Evolutionary conservation across 2,329 filamentous ascomycete genomes (phyloP), one percentile per base, ranked within the genome.

Genomic region (Xylaria sp.): DNA sequence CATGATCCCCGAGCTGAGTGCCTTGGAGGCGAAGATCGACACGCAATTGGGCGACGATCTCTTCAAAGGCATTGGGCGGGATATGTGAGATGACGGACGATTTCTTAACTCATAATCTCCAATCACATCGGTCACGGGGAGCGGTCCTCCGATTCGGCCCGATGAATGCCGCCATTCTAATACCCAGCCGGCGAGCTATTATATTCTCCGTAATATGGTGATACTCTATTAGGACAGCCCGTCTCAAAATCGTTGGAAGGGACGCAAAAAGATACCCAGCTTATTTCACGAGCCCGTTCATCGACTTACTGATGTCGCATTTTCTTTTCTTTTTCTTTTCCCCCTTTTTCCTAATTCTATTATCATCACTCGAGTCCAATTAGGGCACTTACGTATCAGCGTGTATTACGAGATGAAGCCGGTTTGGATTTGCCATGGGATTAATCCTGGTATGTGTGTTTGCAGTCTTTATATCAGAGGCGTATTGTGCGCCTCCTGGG

Each of bases 1-100:
- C 28, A 88, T 85, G 85, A 89, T 89, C 59, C 87, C 87, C 23
- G 87, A 89, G 75, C 80, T 89, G 58, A 81, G 78, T 73, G 82
- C 84, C 57, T 80, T 88, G 63, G 82, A 87, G 72, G 82, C 84
- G 64, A 84, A 83, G 74, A 73, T 84, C 57, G 83, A 84, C 56
- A 78, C 81, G 28, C 74, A 77, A 56, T 81, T 86, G 48, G 85
- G 85, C 59, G 78, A 79, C 66, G 86, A 89, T 69, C 78, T 89
- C 39, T 89, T 89, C 77, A 88, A 87, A 75, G 82, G 85, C 70
- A 89, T 89, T 76, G 67, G 66, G 12, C 50, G 60, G 45, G 65
- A 68, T 39, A 20, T 57, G 18, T 66, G 61, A 65, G 64, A 65
- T 23, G 57, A 41, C 13, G 8, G 10, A 65, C 69, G 56, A 36